Evolutionary conservation across 1,139 yeast species (phyloP).

Genomic region (Pichia sp.): DNA sequence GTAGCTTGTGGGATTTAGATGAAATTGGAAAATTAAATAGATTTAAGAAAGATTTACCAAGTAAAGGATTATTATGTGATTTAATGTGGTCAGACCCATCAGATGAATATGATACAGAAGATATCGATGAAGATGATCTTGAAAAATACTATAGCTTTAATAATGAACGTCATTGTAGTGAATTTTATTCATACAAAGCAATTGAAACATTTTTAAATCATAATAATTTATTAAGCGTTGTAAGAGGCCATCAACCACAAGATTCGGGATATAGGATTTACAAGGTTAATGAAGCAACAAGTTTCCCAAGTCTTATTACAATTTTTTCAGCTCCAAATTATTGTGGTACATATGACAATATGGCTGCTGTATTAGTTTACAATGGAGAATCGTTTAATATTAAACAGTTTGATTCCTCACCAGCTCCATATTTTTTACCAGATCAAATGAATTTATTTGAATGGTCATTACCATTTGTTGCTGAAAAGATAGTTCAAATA

Average conservation of each 20-base stretch:
- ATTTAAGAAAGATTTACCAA: slow-evolving; percentile 72
- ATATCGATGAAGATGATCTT: slow-evolving; percentile 40
- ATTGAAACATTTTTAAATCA: slow-evolving; percentile 68
- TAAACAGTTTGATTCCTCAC: slow-evolving; percentile 84
- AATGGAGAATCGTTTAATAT: slow-evolving; percentile 92
- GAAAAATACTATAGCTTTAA: slow-evolving; percentile 65
- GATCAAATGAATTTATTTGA: slow-evolving; percentile 97
- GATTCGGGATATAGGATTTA: slow-evolving; percentile 89
- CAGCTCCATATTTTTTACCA: slow-evolving; percentile 89
- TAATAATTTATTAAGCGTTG: slow-evolving; percentile 70
- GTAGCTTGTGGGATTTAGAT: slow-evolving; percentile 60
- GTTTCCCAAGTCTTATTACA: slow-evolving; percentile 86
- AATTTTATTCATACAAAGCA: slow-evolving; percentile 91
- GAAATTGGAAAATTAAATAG: slow-evolving; percentile 71
- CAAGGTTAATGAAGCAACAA: slow-evolving; percentile 73
- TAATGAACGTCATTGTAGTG: slow-evolving; percentile 89
- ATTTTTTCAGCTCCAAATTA: slow-evolving; percentile 96
- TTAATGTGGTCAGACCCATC: slow-evolving; percentile 97
- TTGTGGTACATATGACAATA: slow-evolving; percentile 84
- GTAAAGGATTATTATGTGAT: slow-evolving; percentile 90
- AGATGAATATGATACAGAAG: slow-evolving; percentile 47
- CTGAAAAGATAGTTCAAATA: slow-evolving; percentile 94
- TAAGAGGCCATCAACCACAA: slow-evolving; percentile 92
- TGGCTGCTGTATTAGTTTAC: slow-evolving; percentile 85
- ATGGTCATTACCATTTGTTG: slow-evolving; percentile 97